Evolutionary conservation across 495 filamentous ascomycete species (phyloP), one percentile per base, ranked within the genome.

Genomic region (Penicillium nucicola): DNA sequence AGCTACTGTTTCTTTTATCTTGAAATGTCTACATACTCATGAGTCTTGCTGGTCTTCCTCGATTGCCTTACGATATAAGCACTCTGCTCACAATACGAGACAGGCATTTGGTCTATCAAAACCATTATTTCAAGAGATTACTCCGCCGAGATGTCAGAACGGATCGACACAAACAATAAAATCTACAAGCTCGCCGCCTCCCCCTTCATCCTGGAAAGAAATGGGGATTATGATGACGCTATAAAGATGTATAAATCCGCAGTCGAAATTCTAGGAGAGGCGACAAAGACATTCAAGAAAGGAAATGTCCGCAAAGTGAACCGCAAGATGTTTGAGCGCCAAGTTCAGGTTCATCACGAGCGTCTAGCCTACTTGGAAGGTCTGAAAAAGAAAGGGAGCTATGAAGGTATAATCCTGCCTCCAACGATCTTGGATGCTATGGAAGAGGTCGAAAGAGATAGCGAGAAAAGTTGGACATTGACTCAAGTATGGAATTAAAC

Each of bases 211-310:
- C 52, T 68, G 6, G 14, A 51, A 12, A 23, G 45, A 12, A 55
- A 63, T 18, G 65, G 65, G 8, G 61, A 64, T 18, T 71, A 67
- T 23, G 48, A 60, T n/a, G 67, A 69, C 13, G 70, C 71, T 4
- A 69, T 71, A 31, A 15, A 19, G 18, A 25, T 66, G n/a, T 42
- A 60, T 36, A 58, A 48, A 19, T 47, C 48, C 13, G 43, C 47
- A 2, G 52, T 74, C 15, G 52, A 58, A 0, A 33, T 59, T 15
- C 34, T 59, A 3, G 48, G 38, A 2, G 23, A 40, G 22, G 9
- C 42, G 34, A 47, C 39, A 7, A 35, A 56, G 30, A 56, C 14
- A 15, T 50, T 49, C 43, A 59, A 56, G 38, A 59, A 59, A 15
- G 43, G 40, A 6, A 45, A 45, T 7, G 44, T 49, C 19, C 56